Percentiles rank a stretch among this genome's conserved stretches.
Conservation (phyloP, 257 asterid species). For the Linderniella brevidens region DNA sequence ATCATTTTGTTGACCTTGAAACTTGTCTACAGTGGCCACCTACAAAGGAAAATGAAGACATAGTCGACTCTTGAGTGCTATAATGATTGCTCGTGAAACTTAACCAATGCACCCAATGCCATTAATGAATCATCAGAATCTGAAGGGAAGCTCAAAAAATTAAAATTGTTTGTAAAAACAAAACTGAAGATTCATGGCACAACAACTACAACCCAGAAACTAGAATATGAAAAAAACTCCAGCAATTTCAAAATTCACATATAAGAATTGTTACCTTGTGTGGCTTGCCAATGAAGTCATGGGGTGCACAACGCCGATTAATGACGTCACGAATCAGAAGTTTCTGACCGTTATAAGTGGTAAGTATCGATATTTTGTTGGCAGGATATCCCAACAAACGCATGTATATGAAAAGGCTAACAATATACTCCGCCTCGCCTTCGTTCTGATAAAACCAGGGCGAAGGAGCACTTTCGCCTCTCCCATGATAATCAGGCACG, state of each 20-base stretch:
- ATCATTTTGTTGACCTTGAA: constrained; percentile 99
- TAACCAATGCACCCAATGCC: neutral
- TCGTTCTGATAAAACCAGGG: constrained; percentile 99
- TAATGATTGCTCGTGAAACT: neutral
- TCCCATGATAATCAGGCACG: constrained; percentile 84
- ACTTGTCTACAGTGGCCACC: constrained; percentile 94
- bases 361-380: constrained; percentile 79
- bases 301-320: constrained; percentile 80
- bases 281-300: constrained; percentile 88
- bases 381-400: constrained; percentile 96
- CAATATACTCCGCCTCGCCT: constrained; percentile 97
- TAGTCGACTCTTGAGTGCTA: constrained; percentile 6
- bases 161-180: too few relatives aligned
- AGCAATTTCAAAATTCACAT: neutral
- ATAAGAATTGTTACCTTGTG: constrained; percentile 42
- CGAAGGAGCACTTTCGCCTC: constrained; percentile 95
- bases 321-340: constrained; percentile 93
- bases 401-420: constrained; percentile 90
- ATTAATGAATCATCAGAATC: too few relatives aligned
- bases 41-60: constrained; percentile 15
- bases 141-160: too few relatives aligned
- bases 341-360: constrained; percentile 97
- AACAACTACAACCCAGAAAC: too few relatives aligned
- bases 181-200: too few relatives aligned
- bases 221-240: too few relatives aligned